phyloP scores from a whole-genome alignment of 23 red algal genomes.

The Gracilaria gracilis region DNA sequence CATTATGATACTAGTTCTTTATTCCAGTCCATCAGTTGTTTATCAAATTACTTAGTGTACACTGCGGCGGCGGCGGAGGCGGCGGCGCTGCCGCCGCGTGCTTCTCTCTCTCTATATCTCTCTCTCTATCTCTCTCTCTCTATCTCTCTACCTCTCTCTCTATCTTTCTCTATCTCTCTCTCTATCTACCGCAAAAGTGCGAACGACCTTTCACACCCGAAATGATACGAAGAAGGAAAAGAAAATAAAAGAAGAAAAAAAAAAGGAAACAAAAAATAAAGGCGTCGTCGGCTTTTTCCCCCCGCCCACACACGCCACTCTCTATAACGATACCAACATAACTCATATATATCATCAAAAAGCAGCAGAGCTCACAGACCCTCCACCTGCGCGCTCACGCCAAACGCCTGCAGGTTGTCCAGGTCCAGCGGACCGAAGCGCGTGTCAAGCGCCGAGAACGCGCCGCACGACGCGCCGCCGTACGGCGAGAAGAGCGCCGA shows the following conservation, averaged over 20 bases:
- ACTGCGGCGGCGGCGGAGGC: not conserved
- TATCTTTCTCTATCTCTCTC: not conserved
- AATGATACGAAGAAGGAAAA: not conserved
- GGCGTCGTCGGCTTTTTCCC: too few relatives aligned
- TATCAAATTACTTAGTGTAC: not conserved
- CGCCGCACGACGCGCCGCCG: conserved; percentile 4
- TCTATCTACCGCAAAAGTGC: not conserved
- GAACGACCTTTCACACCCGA: conserved; percentile 18
- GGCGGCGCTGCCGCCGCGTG: not conserved
- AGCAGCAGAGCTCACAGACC: not conserved
- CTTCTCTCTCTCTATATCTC: not conserved
- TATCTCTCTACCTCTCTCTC: not conserved
- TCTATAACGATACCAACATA: too few relatives aligned
- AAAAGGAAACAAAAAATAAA: too few relatives aligned
- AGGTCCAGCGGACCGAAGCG: conserved; percentile 18
- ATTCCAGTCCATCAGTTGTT: not conserved
- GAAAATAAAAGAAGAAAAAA: not conserved
- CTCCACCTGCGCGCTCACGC: not conserved
- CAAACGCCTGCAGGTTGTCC: conserved; percentile 9
- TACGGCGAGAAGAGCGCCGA: not conserved
- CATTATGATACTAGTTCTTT: too few relatives aligned
- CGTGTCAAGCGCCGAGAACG: not conserved
- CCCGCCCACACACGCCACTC: too few relatives aligned
- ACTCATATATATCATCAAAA: too few relatives aligned
- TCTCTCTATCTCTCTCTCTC: not conserved